Base-by-base conservation (phyloP, 306 rosid genomes). In the Arachis stenosperma region DNA sequence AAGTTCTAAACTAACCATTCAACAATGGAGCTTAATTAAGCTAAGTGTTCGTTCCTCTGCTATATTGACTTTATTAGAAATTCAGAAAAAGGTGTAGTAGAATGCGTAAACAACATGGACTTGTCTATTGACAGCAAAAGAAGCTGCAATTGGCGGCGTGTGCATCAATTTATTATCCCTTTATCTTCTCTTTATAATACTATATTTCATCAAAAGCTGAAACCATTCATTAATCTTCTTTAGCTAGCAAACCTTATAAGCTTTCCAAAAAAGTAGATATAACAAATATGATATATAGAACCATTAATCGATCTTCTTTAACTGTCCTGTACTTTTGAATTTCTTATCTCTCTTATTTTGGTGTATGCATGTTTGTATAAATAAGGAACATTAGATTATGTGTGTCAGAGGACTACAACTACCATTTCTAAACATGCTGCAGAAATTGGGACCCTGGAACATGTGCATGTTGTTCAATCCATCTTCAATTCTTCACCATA, bases 361-460 rank as follows among this genome's bases (percentile, higher is more conserved):
- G 1, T 13, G 6, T 4, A 15, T 50, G 1, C 30, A 9, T 29
- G 5, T 10, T 58, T 30, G 5, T 7, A 46, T 46, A 15, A 15
- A 44, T 4, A 39, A 15, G 41, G 30, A 59, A 52, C 71, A 52
- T 29, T 77, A 61, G 71, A 67, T 33, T 33, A 33, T 61, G 65
- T 11, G 75, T 57, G 67, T 65, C 62, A 78, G 68, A 70, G 73
- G 46, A 37, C 73, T 64, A 64, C 77, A 65, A 63, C 67, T 74
- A 56, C 37, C 37, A 33, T 33, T 4, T 4, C 37, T 33, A 33
- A 2, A 33, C 37, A 33, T 33, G 0, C 37, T 55, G 43, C 6
- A 48, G 67, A 78, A 78, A 72, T 14, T 6, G 15, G 54, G 54
- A 65, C 75, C 81, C 48, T 44, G 71, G 51, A 15, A 54, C 71